Base-by-base conservation (phyloP, 257 asterid species). In the Solanum neorickii region DNA sequence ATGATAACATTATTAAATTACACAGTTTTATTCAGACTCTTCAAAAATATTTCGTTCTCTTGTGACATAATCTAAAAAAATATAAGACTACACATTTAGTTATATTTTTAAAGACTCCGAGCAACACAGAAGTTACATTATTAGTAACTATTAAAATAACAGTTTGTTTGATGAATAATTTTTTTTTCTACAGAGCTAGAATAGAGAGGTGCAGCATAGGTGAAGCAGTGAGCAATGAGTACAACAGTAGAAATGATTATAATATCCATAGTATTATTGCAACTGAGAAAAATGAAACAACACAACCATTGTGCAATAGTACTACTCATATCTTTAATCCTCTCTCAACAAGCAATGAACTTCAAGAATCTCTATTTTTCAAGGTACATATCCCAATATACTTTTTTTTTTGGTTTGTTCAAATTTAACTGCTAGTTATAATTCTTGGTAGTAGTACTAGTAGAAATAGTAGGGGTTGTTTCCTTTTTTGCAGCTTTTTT, bases 171-270 rank as follows among this genome's bases (percentile, higher is more conserved):
- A 27, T 44, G 25, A 27, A 15, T 35, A 35, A 1, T 31, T 31
- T 29, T 52, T 18, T 83, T 52, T 23, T 86, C 83, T 10, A 15
- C 76, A 92, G 94, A 68, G 93, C 92, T 86, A 73, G 94, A 88
- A 87, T 88, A 74, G 94, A 90, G 93, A 88, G 86, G 76, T 88
- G 88, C 87, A 88, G 93, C 92, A 86, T 84, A 85, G 83, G 85
- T 89, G 93, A 89, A 89, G 80, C 89, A 88, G 92, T 91, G 39
- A 37, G 29, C 25, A 86, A 88, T 89, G 92, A 92, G 96, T 91
- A 93, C 95, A 27, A 93, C 95, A 27, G 88, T 27, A 87, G 82
- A 91, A 93, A 92, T 94, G 92, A 92, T 88, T 91, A 90, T 90
- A 88, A 89, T 90, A 88, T 88, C 87, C 94, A 90, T 93, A 86